Base-by-base conservation (phyloP, 768 basidiomycete species). In the Tephrocybe rancida region DNA sequence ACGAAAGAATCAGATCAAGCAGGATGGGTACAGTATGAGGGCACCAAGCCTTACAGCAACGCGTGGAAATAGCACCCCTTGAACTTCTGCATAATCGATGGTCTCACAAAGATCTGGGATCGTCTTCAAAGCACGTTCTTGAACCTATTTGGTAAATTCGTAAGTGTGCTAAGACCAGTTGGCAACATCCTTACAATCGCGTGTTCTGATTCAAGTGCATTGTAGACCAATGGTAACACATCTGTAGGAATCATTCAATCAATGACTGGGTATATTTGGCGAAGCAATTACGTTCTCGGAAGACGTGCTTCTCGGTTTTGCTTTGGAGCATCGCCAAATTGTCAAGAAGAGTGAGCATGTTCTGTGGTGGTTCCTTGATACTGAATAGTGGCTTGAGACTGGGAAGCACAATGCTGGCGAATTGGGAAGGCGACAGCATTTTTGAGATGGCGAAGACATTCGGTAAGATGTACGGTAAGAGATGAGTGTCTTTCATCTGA, bases 201-300 rank as follows among this genome's bases (percentile, higher is more conserved):
- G 72, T 97, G 94, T 45, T 98, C 97, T n/a, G 92, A 91, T 57
- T 98, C 97, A 44, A 99, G 76, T 1, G 97, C 94, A 66, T 92
- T 92, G 67, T 99, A 99, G 16, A 99, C 90, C 34, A 99, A 78
- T 0, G 95, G 93, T 57, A 99, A 79, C n/a, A 99, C 92, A 75
- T 94, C 96, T 98, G 64, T 3, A 43, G n/a, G 46, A 16, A 21
- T 30, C 14, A 32, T 50, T 63, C 19, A 61, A 45, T 19, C 21
- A 56, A 35, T 18, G 9, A 22, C 18, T 47, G 29, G n/a, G 14
- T 38, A 32, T 2, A 30, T 32, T n/a, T 43, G 24, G 7, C 13
- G 55, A 48, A 29, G 10, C 8, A 78, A 89, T 64, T 58, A 97
- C 95, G 90, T 70, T 95, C 94, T 61, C 91, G 79, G 70, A 98